Base-by-base conservation (phyloP, 495 filamentous ascomycete genomes). In the Daldinia concentrica region DNA sequence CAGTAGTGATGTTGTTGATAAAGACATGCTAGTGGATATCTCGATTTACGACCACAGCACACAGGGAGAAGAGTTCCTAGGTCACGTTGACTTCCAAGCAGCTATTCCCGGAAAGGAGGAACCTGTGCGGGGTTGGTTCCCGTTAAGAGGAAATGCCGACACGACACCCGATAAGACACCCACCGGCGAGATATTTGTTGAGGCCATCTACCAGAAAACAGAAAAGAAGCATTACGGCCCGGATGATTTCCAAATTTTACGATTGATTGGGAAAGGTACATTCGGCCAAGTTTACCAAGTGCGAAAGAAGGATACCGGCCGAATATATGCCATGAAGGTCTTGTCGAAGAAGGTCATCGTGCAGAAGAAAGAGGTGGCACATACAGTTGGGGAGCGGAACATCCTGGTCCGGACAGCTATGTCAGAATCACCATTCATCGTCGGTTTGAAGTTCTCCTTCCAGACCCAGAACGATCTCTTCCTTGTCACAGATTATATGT, bases 261-360 rank as follows among this genome's bases (percentile, higher is more conserved):
- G 96, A 78, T 89, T 99, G 27, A 98, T 99, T 76, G 95, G 95
- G 43, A 98, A 97, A 81, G 95, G 93, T 76, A 99, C 96, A 0
- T 99, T 99, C 79, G 95, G 95, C n/a, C 96, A 99, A 79, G 95
- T 99, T 3, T 99, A 98, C 74, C 95, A 98, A 74, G 95, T 98
- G n/a, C 92, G 93, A 71, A 98, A 99, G 86, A 95, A 92, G 84
- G 95, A 99, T 77, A 98, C 95, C 1, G 87, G 90, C 71, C 89
- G 96, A 19, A 97, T 99, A 63, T 99, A 98, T 73, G 95, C 95
- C 43, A 99, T 99, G 95, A 99, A 99, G 78, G 94, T 98, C 2
- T 83, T 99, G 22, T 97, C 95, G 11, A 99, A 99, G 86, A 99
- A 98, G 84, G 95, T 99, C 57, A 98, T 99, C 62, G 95, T 99